These are phyloP conservation scores for Colletotrichum echinochloae DNA, from an alignment of 2,329 filamentous ascomycete genomes.

Conservation along the genomic window DNA sequence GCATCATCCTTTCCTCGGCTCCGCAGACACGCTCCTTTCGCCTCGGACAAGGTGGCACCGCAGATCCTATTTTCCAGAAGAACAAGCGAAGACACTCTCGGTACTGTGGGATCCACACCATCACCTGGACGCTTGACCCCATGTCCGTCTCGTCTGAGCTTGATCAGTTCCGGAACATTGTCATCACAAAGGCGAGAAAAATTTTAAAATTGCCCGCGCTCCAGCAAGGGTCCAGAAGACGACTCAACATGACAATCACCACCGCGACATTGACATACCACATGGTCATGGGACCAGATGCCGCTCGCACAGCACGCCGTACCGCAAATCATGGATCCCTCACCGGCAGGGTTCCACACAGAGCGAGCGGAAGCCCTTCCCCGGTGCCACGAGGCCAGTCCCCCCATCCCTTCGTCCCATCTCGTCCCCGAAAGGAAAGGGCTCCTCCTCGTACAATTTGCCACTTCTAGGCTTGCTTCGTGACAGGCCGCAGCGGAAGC, in stretches of 20 bases:
- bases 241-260: constrained; percentile 8
- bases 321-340: constrained; percentile 1
- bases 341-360: constrained; percentile 5
- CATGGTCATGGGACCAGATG: background rate
- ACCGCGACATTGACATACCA: constrained; percentile 8
- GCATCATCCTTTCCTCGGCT: constrained; percentile 21
- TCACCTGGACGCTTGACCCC: background rate
- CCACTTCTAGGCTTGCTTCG: constrained; percentile 9
- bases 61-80: constrained; percentile 42
- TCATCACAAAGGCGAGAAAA: constrained; percentile 32
- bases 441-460: constrained; percentile 3
- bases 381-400: constrained; percentile 38
- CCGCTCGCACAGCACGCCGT: background rate
- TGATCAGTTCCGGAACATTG: constrained; percentile 35
- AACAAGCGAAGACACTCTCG: constrained; percentile 35
- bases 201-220: constrained; percentile 36
- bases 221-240: constrained; percentile 3
- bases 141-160: constrained; percentile 12
- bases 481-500: constrained; percentile 27
- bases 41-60: constrained; percentile 36
- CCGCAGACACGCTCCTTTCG: constrained; percentile 29
- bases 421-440: constrained; percentile 12
- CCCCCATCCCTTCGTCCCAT: constrained; percentile 35
- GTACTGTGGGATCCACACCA: constrained; percentile 24
- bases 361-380: constrained; percentile 38